Evolutionary conservation across 2,329 filamentous ascomycete species (phyloP).

Genomic region (Thielaviopsis euricoi): DNA sequence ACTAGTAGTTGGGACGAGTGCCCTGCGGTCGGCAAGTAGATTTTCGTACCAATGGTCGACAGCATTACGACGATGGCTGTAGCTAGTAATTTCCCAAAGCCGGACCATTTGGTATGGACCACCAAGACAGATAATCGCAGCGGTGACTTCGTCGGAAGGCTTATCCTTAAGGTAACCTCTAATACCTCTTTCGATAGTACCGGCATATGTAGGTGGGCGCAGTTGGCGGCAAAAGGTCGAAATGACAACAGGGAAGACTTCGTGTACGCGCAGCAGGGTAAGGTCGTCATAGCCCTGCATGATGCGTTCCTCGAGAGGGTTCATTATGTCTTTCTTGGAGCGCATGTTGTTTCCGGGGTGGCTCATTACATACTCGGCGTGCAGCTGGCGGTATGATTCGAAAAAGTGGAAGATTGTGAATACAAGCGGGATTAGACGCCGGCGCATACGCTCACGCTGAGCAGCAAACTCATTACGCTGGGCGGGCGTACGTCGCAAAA

Average conservation of each 20-base stretch:
- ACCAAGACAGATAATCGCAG: conserved; percentile 41
- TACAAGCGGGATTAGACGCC: conserved; percentile 43
- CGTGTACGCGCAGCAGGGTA: conserved; percentile 44
- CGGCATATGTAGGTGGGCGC: conserved; percentile 47
- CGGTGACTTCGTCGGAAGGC: conserved; percentile 45
- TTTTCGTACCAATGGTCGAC: conserved; percentile 44
- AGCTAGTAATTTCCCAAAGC: conserved; percentile 51
- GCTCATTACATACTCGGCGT: conserved; percentile 38
- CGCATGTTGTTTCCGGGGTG: conserved; percentile 34
- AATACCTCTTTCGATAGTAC: conserved; percentile 43
- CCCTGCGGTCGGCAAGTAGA: conserved; percentile 24
- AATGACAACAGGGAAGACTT: conserved; percentile 47
- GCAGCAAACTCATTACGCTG: conserved; percentile 41
- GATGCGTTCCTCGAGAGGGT: conserved; percentile 44
- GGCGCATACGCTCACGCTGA: conserved; percentile 46
- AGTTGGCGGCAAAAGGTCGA: conserved; percentile 47
- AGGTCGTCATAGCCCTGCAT: conserved; percentile 50
- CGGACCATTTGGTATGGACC: conserved; percentile 46
- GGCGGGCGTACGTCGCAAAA: conserved; percentile 38
- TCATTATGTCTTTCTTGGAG: conserved; percentile 38
- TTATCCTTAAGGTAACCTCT: conserved; percentile 47
- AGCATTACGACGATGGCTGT: conserved; percentile 40
- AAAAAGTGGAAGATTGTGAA: conserved; percentile 55
- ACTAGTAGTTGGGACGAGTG: conserved; percentile 14
- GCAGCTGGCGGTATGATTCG: conserved; percentile 43